A percentile compares a stretch with the other conserved stretches of the same genome.
These are phyloP conservation scores for Brettanomyces sp. DNA, from an alignment of 805 yeast species.

Conservation along the genomic window DNA sequence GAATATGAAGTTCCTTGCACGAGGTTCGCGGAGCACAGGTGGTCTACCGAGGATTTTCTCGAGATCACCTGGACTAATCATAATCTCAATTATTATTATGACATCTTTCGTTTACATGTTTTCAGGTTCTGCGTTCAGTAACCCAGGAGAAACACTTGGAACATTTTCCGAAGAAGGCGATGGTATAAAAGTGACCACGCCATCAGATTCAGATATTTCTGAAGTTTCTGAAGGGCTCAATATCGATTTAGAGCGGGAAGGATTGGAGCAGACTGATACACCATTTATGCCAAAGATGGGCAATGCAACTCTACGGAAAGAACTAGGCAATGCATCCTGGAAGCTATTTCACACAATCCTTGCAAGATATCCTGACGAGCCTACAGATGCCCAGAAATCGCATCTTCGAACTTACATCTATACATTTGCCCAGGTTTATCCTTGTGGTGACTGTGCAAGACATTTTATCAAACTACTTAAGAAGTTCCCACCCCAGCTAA, in stretches of 20 bases:
- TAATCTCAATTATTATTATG: neutral
- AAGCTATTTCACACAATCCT: slow-evolving; percentile 82
- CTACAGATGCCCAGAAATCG: slow-evolving; percentile 50
- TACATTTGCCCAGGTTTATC: slow-evolving; percentile 84
- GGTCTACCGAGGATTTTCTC: neutral
- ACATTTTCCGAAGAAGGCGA: too few relatives aligned
- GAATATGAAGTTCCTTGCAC: too few relatives aligned
- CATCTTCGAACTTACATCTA: slow-evolving; percentile 58
- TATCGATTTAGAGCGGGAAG: neutral
- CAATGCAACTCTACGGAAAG: slow-evolving; percentile 58
- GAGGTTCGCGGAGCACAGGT: too few relatives aligned
- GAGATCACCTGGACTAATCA: slow-evolving; percentile 1
- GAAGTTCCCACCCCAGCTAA: slow-evolving; percentile 77
- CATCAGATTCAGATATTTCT: too few relatives aligned
- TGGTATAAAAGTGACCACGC: too few relatives aligned
- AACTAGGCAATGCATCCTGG: slow-evolving; percentile 90
- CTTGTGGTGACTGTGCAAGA: slow-evolving; percentile 94
- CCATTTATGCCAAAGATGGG: slow-evolving; percentile 91
- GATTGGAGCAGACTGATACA: slow-evolving; percentile 4
- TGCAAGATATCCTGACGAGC: slow-evolving; percentile 85
- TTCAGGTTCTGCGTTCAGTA: neutral
- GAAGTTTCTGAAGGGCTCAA: neutral
- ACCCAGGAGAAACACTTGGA: neutral
- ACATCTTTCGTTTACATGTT: neutral
- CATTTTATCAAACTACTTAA: slow-evolving; percentile 68